phyloP scores from a whole-genome alignment of 129 eudicot genomes.

The Lactuca saligna region DNA sequence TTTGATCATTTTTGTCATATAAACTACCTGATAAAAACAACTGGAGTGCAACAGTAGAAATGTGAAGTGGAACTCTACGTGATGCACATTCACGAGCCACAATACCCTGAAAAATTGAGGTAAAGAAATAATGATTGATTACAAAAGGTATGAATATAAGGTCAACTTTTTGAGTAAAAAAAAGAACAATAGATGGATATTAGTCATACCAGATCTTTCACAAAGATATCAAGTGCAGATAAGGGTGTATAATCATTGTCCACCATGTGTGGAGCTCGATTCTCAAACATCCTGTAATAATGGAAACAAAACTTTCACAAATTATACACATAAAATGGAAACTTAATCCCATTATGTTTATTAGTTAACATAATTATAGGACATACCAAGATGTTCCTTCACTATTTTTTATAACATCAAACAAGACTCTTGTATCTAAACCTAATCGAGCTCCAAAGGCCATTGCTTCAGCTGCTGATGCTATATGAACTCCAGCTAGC shows the following conservation, averaged over 20 bases:
- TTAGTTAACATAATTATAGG: constrained; percentile 9
- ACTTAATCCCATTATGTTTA: neutral
- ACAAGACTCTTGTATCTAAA: constrained; percentile 70
- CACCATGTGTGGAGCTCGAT: constrained; percentile 98
- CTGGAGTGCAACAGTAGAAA: constrained; percentile 85
- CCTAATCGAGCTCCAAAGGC: constrained; percentile 98
- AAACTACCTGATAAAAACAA: constrained; percentile 81
- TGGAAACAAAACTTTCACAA: constrained; percentile 5
- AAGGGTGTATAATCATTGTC: constrained; percentile 92
- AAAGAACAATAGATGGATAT: constrained; percentile 16
- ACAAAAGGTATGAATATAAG: neutral
- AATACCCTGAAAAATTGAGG: constrained; percentile 62
- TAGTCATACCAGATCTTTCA: constrained; percentile 91
- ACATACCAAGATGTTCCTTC: constrained; percentile 92
- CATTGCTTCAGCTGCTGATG: constrained; percentile 98
- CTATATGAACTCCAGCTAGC: constrained; percentile 99
- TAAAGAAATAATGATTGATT: constrained; percentile 13
- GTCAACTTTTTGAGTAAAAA: neutral
- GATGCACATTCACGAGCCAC: constrained; percentile 89
- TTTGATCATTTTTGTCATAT: neutral
- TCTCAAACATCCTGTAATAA: constrained; percentile 96
- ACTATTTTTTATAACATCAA: constrained; percentile 65
- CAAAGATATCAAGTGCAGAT: constrained; percentile 98
- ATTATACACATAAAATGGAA: neutral
- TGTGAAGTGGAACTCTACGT: constrained; percentile 87